Percentiles rank a stretch among this genome's conserved stretches.
Evolutionary conservation across 2,329 filamentous ascomycete species (phyloP).

Genomic region (Purpureocillium takamizusanense): DNA sequence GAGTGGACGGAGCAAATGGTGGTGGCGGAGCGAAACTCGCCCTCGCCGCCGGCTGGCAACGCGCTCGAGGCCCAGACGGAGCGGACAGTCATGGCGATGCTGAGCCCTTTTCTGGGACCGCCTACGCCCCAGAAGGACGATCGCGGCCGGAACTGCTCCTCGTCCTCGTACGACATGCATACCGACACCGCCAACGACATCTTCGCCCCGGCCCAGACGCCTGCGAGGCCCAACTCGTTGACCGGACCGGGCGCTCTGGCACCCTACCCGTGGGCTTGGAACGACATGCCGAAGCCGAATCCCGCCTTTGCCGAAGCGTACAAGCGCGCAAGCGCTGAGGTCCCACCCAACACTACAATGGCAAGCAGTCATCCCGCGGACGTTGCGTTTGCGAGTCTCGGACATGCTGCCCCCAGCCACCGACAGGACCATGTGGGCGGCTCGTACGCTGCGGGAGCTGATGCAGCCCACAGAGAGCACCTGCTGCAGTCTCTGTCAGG

Average conservation of each 20-base stretch:
- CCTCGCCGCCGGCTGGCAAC: not conserved
- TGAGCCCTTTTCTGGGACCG: slow-evolving; percentile 39
- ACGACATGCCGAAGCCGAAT: slow-evolving; percentile 26
- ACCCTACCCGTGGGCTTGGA: slow-evolving; percentile 42
- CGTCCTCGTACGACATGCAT: slow-evolving; percentile 48
- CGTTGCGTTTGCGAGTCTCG: too few relatives aligned
- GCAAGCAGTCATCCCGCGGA: too few relatives aligned
- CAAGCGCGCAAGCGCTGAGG: slow-evolving; percentile 13
- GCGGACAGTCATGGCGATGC: slow-evolving; percentile 33
- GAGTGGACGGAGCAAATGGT: too few relatives aligned
- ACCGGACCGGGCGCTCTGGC: slow-evolving; percentile 22
- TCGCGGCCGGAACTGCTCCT: slow-evolving; percentile 21
- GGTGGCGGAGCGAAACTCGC: too few relatives aligned
- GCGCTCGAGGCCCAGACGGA: slow-evolving; percentile 21
- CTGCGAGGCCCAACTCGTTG: slow-evolving; percentile 18
- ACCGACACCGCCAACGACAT: slow-evolving; percentile 40
- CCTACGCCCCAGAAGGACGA: slow-evolving; percentile 30
- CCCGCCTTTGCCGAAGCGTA: slow-evolving; percentile 16
- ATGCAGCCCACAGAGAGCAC: slow-evolving; percentile 22
- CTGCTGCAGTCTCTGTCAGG: slow-evolving; percentile 25
- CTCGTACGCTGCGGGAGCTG: slow-evolving; percentile 7
- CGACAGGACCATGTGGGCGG: slow-evolving; percentile 1
- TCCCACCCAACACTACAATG: too few relatives aligned
- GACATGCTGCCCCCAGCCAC: slow-evolving; percentile 3
- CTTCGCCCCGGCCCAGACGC: slow-evolving; percentile 30